A percentile compares a stretch with the other conserved stretches of the same genome.
Evolutionary conservation across 345 rosid species (phyloP).

Genomic region (Gossypium ekmanianum): DNA sequence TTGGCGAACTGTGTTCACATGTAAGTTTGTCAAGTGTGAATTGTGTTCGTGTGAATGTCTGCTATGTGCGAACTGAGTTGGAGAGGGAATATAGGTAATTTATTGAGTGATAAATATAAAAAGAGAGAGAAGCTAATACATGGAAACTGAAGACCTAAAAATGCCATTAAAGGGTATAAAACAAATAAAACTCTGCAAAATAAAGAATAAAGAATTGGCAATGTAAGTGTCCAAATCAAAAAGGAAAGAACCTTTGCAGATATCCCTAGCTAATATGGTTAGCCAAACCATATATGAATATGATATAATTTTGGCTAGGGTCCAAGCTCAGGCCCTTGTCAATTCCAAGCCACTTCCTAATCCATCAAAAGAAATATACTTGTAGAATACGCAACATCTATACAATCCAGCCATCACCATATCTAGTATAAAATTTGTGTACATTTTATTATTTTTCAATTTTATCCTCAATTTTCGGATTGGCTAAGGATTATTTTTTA

Average conservation of each 20-base stretch:
- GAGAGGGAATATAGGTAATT: too few relatives aligned
- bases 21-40: too few relatives aligned
- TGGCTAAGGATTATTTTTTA: slow-evolving; percentile 12
- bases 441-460: neutral
- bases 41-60: too few relatives aligned
- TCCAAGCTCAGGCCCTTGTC: neutral
- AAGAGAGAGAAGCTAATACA: too few relatives aligned
- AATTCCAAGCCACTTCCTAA: slow-evolving; percentile 6
- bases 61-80: too few relatives aligned
- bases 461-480: slow-evolving; percentile 9
- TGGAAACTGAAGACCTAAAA: too few relatives aligned
- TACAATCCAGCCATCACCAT: slow-evolving; percentile 15
- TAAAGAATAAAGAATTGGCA: too few relatives aligned
- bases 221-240: neutral
- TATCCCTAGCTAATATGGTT: neutral
- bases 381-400: slow-evolving; percentile 38
- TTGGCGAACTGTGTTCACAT: too few relatives aligned
- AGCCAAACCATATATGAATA: neutral
- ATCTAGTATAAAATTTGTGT: slow-evolving; percentile 11
- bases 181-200: too few relatives aligned
- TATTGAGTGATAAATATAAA: too few relatives aligned
- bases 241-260: neutral
- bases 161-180: too few relatives aligned
- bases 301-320: too few relatives aligned
- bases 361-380: slow-evolving; percentile 18